Base-by-base conservation (phyloP, 1,139 yeast genomes). In the Geotrichum aggregatum region DNA sequence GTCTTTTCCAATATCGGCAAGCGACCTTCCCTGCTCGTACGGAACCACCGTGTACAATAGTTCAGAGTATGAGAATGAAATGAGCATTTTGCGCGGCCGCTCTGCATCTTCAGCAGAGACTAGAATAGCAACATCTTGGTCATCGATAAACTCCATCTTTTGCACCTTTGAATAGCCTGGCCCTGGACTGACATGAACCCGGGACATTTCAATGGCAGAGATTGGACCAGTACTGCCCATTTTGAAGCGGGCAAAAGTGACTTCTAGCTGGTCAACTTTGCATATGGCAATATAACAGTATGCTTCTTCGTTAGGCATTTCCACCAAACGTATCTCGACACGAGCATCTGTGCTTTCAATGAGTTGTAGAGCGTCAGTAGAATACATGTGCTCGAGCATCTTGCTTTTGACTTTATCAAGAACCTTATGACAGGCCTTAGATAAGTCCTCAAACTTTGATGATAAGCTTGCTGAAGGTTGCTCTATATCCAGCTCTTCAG, bases 351-450 rank as follows among this genome's bases (percentile, higher is more conserved):
- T 26, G 13, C 21, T 36, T 6, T n/a, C 39, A 2, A 36, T 14
- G 11, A 49, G 30, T 13, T 16, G 26, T 18, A 49, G 28, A 13
- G 39, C 45, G 14, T 39, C 39, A 28, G 24, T 19, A 21, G 34
- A 31, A 41, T 31, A 30, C 5, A 58, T 50, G 35, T 56, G 57
- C 3, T 50, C 24, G 3, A 53, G 50, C 52, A 59, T 48, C 1
- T 55, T 55, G 11, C 41, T 34, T 31, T 54, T 57, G 19, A 57
- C 46, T 16, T 49, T 40, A 16, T 50, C 52, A 47, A 60, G 59
- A 21, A 40, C 33, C 21, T 18, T 14, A 31, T 13, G 28, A 35
- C 44, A 41, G 24, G 36, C 41, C 38, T 10, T 43, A 18, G 30
- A 38, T 26, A 47, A 22, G 28, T 6, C 30, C 2, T 31, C 45